A percentile compares a stretch with the other conserved stretches of the same genome.
Conservation (phyloP, 73 alveolate genomes). For the Loxodes magnus region DNA sequence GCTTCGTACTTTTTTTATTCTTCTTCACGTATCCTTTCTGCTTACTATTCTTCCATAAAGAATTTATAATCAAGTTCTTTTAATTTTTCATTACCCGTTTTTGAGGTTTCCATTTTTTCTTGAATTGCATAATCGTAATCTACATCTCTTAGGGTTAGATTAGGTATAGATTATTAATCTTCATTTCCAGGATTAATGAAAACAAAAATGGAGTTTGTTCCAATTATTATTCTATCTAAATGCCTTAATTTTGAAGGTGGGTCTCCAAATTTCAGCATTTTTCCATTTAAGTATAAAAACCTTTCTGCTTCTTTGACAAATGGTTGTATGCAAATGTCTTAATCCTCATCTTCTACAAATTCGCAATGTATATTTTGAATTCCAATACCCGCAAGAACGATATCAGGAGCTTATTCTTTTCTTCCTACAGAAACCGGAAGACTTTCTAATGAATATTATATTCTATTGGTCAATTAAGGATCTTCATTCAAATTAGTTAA, state of each 20-base stretch:
- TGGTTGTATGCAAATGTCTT: conserved; percentile 24
- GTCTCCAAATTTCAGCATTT: not conserved
- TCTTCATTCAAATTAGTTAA: conserved; percentile 86
- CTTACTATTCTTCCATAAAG: conserved; percentile 8
- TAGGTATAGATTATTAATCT: conserved; percentile 11
- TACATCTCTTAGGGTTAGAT: conserved; percentile 9
- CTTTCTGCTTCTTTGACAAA: conserved; percentile 18
- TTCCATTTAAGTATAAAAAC: conserved; percentile 4
- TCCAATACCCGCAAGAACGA: conserved; percentile 77
- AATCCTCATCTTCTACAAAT: conserved; percentile 29
- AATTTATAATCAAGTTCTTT: conserved; percentile 4
- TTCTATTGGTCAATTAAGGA: conserved; percentile 73
- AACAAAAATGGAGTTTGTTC: conserved; percentile 34
- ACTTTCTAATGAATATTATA: conserved; percentile 43
- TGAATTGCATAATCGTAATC: conserved; percentile 10
- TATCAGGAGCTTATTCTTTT: conserved; percentile 74
- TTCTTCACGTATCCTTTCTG: not conserved
- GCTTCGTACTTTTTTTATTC: conserved; percentile 8
- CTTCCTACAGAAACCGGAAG: conserved; percentile 81
- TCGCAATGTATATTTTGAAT: conserved; percentile 71
- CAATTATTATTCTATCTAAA: conserved; percentile 42
- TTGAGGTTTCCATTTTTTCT: conserved; percentile 33
- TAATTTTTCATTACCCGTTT: conserved; percentile 15
- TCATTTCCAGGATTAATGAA: conserved; percentile 32
- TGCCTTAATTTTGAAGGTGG: conserved; percentile 9